Conservation (phyloP, 2,329 filamentous ascomycete species). For the Atkinsonella texensis region DNA sequence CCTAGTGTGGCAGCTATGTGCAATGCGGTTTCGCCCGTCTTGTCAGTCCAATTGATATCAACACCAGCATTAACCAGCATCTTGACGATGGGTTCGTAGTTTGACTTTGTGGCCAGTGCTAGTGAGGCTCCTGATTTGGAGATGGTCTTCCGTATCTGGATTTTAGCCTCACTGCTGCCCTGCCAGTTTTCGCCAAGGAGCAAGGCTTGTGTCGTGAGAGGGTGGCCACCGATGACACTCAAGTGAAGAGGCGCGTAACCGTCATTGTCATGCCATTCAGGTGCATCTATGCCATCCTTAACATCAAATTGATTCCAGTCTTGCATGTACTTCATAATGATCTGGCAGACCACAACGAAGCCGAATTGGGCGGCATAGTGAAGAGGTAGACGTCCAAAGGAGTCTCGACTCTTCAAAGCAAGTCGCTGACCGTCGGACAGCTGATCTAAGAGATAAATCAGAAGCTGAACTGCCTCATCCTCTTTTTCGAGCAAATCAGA, state of each 20-base stretch:
- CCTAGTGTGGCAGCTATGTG: constrained; percentile 87
- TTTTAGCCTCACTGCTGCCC: constrained; percentile 48
- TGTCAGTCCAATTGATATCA: constrained; percentile 87
- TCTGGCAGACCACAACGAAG: constrained; percentile 78
- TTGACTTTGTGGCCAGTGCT: constrained; percentile 76
- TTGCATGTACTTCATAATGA: constrained; percentile 81
- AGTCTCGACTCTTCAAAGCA: constrained; percentile 59
- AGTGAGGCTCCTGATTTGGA: constrained; percentile 81
- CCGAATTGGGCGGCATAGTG: constrained; percentile 95
- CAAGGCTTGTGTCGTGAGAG: constrained; percentile 69
- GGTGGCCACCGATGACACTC: constrained; percentile 82
- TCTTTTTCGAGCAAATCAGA: constrained; percentile 52
- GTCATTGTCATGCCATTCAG: constrained; percentile 83
- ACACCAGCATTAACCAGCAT: constrained; percentile 83
- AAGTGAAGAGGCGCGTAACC: constrained; percentile 86
- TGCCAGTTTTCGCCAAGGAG: constrained; percentile 71
- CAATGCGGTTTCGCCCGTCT: constrained; percentile 79
- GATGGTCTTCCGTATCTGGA: constrained; percentile 54
- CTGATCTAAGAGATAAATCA: constrained; percentile 50
- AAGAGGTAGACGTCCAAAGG: constrained; percentile 71
- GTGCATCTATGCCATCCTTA: constrained; percentile 72
- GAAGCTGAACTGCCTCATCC: constrained; percentile 63
- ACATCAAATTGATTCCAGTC: constrained; percentile 81
- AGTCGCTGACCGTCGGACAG: constrained; percentile 55
- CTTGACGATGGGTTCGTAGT: constrained; percentile 73